phyloP scores from a whole-genome alignment of 208 protist genomes.

The Leptomonas pyrrhocoris region DNA sequence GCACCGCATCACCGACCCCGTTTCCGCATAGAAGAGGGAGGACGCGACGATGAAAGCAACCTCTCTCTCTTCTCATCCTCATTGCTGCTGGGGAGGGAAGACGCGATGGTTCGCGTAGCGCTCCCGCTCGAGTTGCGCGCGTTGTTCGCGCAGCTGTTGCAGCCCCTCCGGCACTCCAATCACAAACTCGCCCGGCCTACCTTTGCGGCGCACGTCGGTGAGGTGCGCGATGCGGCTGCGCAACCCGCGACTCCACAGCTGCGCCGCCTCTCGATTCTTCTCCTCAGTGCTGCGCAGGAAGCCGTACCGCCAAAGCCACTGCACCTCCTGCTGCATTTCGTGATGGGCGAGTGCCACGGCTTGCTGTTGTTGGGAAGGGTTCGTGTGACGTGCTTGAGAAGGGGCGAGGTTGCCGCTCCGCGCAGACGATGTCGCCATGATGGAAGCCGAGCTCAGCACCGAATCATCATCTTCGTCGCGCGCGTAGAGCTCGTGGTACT shows the following conservation, averaged over 20 bases:
- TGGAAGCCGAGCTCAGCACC: not conserved
- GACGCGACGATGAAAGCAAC: not conserved
- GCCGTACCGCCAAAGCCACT: constrained; percentile 86
- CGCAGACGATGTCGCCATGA: not conserved
- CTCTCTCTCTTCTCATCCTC: not conserved
- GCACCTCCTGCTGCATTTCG: constrained; percentile 59
- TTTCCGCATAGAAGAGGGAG: too few relatives aligned
- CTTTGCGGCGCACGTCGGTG: constrained; percentile 82
- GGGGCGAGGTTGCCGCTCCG: too few relatives aligned
- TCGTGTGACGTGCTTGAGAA: not conserved
- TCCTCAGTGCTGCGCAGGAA: constrained; percentile 72
- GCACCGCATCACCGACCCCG: too few relatives aligned
- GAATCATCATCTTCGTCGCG: constrained; percentile 42
- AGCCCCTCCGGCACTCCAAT: constrained; percentile 90
- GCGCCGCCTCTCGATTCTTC: constrained; percentile 60
- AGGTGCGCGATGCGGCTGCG: constrained; percentile 73
- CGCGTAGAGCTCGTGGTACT: constrained; percentile 42
- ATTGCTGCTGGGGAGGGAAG: constrained; percentile 77
- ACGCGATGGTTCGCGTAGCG: constrained; percentile 64
- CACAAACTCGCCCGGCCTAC: constrained; percentile 83
- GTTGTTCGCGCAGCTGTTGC: constrained; percentile 74
- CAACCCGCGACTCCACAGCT: constrained; percentile 67
- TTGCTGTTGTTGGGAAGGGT: not conserved
- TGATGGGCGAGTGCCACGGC: constrained; percentile 12
- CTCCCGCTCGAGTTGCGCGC: constrained; percentile 77